phyloP scores from a whole-genome alignment of 768 basidiomycete species.

The Pisolithus tinctorius region DNA sequence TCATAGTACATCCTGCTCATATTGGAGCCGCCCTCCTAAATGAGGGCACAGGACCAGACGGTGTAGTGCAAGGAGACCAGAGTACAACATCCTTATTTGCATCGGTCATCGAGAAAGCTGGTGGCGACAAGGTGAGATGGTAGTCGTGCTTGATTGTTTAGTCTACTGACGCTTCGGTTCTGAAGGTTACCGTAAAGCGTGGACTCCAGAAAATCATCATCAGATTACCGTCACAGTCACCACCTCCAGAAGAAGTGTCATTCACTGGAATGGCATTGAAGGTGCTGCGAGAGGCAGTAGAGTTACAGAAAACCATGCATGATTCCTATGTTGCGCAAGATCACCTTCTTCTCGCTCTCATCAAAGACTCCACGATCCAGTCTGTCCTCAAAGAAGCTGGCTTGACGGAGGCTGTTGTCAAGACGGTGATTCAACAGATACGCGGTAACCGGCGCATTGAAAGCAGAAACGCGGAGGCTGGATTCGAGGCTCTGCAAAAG shows the following conservation, averaged over 20 bases:
- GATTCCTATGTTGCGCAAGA: slow-evolving; percentile 93
- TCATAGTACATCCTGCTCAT: slow-evolving; percentile 74
- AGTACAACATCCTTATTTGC: slow-evolving; percentile 53
- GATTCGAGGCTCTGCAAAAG: slow-evolving; percentile 89
- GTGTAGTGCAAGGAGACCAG: slow-evolving; percentile 28
- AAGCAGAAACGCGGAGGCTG: slow-evolving; percentile 79
- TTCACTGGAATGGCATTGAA: slow-evolving; percentile 51
- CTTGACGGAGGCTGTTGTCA: slow-evolving; percentile 64
- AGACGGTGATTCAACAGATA: slow-evolving; percentile 70
- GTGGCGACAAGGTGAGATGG: slow-evolving; percentile 65
- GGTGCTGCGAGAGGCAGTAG: slow-evolving; percentile 70
- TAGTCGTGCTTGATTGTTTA: background rate
- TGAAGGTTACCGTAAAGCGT: slow-evolving; percentile 55
- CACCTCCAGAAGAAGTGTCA: slow-evolving; percentile 76
- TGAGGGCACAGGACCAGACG: slow-evolving; percentile 40
- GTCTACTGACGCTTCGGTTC: background rate
- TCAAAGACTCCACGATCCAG: slow-evolving; percentile 65
- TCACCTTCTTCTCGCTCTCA: slow-evolving; percentile 79
- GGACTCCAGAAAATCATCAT: slow-evolving; percentile 72
- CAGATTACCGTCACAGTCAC: slow-evolving; percentile 75
- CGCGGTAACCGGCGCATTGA: slow-evolving; percentile 85
- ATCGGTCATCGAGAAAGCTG: slow-evolving; percentile 73
- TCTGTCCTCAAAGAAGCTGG: slow-evolving; percentile 68
- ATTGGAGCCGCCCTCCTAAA: slow-evolving; percentile 76
- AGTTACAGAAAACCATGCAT: slow-evolving; percentile 75